Evolutionary conservation across 768 basidiomycete species (phyloP), one percentile per base, ranked within the genome.

Genomic region (Trametes cingulata): DNA sequence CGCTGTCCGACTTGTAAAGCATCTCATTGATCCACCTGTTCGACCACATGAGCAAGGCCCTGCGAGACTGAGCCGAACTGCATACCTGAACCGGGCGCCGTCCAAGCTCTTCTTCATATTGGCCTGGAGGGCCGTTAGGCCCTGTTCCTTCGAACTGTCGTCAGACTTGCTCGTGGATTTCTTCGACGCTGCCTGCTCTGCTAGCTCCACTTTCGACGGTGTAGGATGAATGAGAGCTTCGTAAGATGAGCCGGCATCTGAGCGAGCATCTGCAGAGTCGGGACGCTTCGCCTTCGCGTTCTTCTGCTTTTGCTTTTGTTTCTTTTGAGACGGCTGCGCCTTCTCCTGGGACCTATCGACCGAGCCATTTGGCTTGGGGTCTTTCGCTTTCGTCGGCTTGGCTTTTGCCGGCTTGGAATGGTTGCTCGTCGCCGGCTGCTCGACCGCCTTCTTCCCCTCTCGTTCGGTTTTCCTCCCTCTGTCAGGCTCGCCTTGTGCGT

Each of bases 11-110:
- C 65, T 95, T 96, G 76, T 99, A 99, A 29, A 99, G 76, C 39
- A 80, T 82, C 76, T 98, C 95, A 71, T 99, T 99, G 56, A 98
- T 89, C 78, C 91, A 83, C 68, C 95, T 93, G 20, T 1, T 7
- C 22, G n/a, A 13, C 7, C 5, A 12, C 10, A 19, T 51, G 2
- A 51, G 36, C 14, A 13, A 50, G 25, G 9, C 25, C 39, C 40
- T 35, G 35, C 39, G 35, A 39, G 22, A 37, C 3, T 3, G 43
- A 47, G 8, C n/a, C 15, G 14, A 20, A 13, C 36, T 12, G 55
- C 80, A 67, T 46, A 89, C 93, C 93, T 83, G 73, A 95, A 95
- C 24, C 87, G 84, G n/a, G 94, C 93, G 0, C 94, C 91, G 59
- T 91, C 86, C 56, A 95, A 73, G 64, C 84, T 91, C 54, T 87